Conservation (phyloP, 495 filamentous ascomycete species). For the Aspergillus incahuasiensis region DNA sequence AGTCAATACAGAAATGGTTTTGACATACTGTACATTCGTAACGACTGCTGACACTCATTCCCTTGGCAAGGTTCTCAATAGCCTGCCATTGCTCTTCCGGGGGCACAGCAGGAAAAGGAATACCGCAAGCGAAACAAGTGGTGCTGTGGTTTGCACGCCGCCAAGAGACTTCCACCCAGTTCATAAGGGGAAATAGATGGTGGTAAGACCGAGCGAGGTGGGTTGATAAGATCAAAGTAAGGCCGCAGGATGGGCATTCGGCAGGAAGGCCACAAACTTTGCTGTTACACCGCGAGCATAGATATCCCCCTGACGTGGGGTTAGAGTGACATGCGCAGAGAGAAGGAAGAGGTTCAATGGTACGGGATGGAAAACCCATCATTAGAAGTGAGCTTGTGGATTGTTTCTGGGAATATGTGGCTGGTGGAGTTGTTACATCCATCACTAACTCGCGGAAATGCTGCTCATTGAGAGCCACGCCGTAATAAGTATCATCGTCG, state of each 20-base stretch:
- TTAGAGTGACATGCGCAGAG: constrained; percentile 90
- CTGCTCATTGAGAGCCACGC: constrained; percentile 80
- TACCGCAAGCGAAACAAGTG: constrained; percentile 48
- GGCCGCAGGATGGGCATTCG: constrained; percentile 83
- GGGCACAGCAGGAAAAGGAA: constrained; percentile 48
- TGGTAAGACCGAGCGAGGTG: constrained; percentile 94
- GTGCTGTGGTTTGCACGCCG: constrained; percentile 49
- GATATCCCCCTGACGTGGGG: constrained; percentile 80
- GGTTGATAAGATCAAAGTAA: constrained; percentile 94
- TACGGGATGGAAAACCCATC: constrained; percentile 98
- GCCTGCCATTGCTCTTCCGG: constrained; percentile 33
- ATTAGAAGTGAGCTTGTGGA: constrained; percentile 75
- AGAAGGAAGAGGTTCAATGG: constrained; percentile 66
- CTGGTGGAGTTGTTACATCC: constrained; percentile 81
- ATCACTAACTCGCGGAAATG: constrained; percentile 88
- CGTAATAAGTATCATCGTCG: constrained; percentile 70
- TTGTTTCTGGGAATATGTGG: constrained; percentile 63
- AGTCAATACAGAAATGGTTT: constrained; percentile 95
- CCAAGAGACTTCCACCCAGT: constrained; percentile 91
- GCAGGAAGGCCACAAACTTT: constrained; percentile 92
- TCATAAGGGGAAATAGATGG: constrained; percentile 86
- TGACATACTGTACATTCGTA: constrained; percentile 82
- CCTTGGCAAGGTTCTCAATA: constrained; percentile 41
- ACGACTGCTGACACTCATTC: constrained; percentile 77
- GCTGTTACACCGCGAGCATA: constrained; percentile 79